These are phyloP conservation scores for Eucalyptus regnans DNA, from an alignment of 345 rosid species.

Conservation along the genomic window DNA sequence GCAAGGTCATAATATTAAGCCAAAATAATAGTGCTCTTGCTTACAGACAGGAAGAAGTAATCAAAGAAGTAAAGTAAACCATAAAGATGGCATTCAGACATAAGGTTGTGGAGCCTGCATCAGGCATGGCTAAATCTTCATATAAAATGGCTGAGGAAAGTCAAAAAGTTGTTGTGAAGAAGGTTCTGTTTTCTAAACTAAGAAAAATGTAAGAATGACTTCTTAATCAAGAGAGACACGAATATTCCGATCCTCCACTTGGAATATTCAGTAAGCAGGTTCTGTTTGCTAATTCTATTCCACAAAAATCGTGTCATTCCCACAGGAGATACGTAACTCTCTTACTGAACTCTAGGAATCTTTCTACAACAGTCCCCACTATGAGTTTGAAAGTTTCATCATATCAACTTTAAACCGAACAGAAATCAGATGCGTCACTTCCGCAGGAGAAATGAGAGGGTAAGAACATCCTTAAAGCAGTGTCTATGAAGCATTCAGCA, in stretches of 20 bases:
- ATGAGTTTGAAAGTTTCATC: not conserved
- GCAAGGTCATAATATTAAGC: not conserved
- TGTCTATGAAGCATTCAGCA: not conserved
- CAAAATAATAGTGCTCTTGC: not conserved
- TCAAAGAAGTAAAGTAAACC: not conserved
- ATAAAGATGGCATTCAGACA: not conserved
- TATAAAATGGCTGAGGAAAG: not conserved
- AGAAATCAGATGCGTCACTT: not conserved
- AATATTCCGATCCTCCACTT: not conserved
- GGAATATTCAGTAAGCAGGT: not conserved
- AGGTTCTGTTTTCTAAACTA: not conserved
- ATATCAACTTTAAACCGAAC: not conserved
- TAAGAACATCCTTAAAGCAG: not conserved
- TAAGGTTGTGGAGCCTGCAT: not conserved
- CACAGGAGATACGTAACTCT: not conserved
- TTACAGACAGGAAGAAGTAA: not conserved
- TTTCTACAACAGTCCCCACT: not conserved
- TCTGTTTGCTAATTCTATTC: not conserved
- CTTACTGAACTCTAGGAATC: not conserved
- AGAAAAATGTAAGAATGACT: not conserved
- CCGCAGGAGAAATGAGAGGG: not conserved
- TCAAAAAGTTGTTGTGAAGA: not conserved
- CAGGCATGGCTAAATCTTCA: not conserved
- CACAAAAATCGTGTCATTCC: not conserved
- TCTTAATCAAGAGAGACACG: not conserved